Evolutionary conservation across 805 yeast species (phyloP).

Genomic region (Yarrowia sp.): DNA sequence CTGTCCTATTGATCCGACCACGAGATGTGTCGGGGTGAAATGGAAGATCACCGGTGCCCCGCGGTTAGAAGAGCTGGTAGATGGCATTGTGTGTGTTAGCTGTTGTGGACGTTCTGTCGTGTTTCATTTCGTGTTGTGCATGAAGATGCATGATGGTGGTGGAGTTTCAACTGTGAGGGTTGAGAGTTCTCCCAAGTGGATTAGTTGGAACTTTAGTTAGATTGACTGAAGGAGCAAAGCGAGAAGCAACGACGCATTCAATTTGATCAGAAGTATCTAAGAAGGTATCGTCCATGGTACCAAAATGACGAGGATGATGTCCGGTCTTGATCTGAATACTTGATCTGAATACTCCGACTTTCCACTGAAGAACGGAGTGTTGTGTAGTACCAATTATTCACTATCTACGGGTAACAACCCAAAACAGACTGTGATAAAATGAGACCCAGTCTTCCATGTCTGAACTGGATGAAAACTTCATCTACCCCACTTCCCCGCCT

Average conservation of each 20-base stretch:
- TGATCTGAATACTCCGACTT: too few relatives aligned
- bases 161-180: background rate
- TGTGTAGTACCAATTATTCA: too few relatives aligned
- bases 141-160: background rate
- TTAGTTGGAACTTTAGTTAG: background rate
- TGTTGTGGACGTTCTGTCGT: background rate
- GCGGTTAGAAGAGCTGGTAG: background rate
- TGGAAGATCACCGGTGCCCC: constrained; percentile 16
- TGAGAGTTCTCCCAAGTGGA: background rate
- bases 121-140: background rate
- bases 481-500: too few relatives aligned
- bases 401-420: too few relatives aligned
- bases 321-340: too few relatives aligned
- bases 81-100: background rate
- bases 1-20: constrained; percentile 4
- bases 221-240: too few relatives aligned
- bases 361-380: too few relatives aligned
- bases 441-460: too few relatives aligned
- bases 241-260: too few relatives aligned
- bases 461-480: too few relatives aligned
- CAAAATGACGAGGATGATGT: background rate
- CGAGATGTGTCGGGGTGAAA: background rate
- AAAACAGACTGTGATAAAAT: too few relatives aligned
- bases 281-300: background rate
- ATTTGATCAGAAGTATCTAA: too few relatives aligned